These are phyloP conservation scores for Solanum hybrid DNA, from an alignment of 305 asterid species.

Conservation along the genomic window DNA sequence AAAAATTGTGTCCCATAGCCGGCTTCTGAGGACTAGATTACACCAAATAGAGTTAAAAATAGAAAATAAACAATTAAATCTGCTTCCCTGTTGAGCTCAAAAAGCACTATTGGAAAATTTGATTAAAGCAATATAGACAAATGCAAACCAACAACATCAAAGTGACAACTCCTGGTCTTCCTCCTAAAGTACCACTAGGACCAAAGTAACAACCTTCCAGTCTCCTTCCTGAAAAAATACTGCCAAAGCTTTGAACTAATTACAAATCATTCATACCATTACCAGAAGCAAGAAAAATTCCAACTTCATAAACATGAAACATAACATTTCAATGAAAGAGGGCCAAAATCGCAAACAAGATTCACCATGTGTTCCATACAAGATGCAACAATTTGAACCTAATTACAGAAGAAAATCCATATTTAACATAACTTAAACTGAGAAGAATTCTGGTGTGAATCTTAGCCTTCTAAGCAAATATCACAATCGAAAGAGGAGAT, in stretches of 20 bases:
- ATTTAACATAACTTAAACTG: background rate
- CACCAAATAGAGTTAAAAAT: background rate
- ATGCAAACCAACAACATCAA: background rate
- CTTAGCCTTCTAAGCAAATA: background rate
- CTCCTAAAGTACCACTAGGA: background rate
- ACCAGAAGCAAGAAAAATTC: background rate
- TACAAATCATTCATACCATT: background rate
- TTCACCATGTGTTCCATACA: background rate
- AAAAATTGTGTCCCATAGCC: background rate
- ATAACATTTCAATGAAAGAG: background rate
- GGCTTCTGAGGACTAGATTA: background rate
- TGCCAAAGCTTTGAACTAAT: background rate
- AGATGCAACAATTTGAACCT: background rate
- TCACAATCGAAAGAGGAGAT: background rate
- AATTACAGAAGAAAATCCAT: background rate
- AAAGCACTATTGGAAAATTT: background rate
- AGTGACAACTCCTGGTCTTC: background rate
- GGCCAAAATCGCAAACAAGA: background rate
- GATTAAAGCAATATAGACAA: background rate
- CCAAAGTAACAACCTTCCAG: background rate
- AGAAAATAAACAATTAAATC: background rate
- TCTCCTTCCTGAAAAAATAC: background rate
- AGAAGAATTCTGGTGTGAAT: background rate
- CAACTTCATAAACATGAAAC: background rate
- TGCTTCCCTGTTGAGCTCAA: background rate